Conservation (phyloP, 208 protist species). For the Acanthamoeba triangularis region DNA sequence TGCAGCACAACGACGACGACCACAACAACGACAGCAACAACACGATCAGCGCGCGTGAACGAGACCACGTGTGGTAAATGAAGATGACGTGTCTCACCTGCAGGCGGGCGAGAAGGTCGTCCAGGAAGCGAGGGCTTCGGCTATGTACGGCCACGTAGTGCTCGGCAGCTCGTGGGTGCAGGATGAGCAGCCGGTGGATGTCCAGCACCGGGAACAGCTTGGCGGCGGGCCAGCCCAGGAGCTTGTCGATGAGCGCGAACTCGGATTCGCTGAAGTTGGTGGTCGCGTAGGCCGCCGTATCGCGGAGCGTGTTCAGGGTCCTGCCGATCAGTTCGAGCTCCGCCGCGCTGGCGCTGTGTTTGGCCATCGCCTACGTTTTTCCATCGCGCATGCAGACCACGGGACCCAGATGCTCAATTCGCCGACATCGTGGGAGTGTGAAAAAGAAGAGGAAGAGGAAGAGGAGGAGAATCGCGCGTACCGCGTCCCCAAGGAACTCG, state of each 20-base stretch:
- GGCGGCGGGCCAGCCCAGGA: constrained; percentile 54
- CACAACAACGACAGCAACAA: too few relatives aligned
- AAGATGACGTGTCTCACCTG: not conserved
- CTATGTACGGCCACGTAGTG: not conserved
- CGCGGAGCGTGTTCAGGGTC: constrained; percentile 10
- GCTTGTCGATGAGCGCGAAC: not conserved
- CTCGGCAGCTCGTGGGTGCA: constrained; percentile 16
- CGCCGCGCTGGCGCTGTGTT: not conserved
- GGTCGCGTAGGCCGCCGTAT: not conserved
- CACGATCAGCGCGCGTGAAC: too few relatives aligned
- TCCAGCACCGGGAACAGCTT: constrained; percentile 69
- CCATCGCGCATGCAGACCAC: too few relatives aligned
- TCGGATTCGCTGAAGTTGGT: not conserved
- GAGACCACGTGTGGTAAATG: not conserved
- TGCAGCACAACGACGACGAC: not conserved
- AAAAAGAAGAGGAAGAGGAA: too few relatives aligned
- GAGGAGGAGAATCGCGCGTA: not conserved
- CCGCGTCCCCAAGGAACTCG: not conserved
- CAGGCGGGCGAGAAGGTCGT: not conserved
- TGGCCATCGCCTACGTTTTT: not conserved
- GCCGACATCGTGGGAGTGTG: not conserved
- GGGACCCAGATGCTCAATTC: too few relatives aligned
- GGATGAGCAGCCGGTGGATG: constrained; percentile 22
- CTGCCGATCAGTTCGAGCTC: constrained; percentile 9
- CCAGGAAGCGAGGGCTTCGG: not conserved